These are phyloP conservation scores for Talaromyces atroroseus DNA, from an alignment of 2,329 filamentous ascomycete genomes.

Conservation along the genomic window DNA sequence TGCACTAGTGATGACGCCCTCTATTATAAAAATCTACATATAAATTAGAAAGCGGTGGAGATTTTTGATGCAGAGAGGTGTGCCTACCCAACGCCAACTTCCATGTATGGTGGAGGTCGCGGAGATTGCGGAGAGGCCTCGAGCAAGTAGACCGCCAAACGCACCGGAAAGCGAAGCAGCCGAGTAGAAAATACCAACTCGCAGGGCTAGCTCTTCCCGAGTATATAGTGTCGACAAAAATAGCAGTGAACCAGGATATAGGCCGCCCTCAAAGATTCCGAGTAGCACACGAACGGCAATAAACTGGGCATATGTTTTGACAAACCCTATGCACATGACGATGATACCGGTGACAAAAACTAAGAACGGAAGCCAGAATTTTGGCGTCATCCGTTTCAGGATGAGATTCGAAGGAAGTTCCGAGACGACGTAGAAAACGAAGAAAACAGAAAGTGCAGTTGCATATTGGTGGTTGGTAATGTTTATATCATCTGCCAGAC, in stretches of 20 bases:
- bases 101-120: slow-evolving; percentile 14
- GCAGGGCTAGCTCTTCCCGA: slow-evolving; percentile 54
- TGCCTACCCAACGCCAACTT: too few relatives aligned
- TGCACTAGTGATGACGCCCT: too few relatives aligned
- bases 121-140: slow-evolving; percentile 54
- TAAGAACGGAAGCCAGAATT: slow-evolving; percentile 26
- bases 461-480: slow-evolving; percentile 64
- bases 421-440: slow-evolving; percentile 15
- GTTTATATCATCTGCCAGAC: slow-evolving; percentile 56
- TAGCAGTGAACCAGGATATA: slow-evolving; percentile 49
- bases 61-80: too few relatives aligned
- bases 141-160: slow-evolving; percentile 58
- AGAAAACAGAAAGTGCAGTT: slow-evolving; percentile 54
- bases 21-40: too few relatives aligned
- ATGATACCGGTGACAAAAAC: slow-evolving; percentile 37
- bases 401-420: slow-evolving; percentile 18
- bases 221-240: slow-evolving; percentile 61
- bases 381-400: slow-evolving; percentile 22
- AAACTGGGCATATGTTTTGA: slow-evolving; percentile 13
- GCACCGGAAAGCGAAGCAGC: slow-evolving; percentile 60
- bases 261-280: slow-evolving; percentile 61
- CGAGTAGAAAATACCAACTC: slow-evolving; percentile 64
- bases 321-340: slow-evolving; percentile 28
- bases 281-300: slow-evolving; percentile 53
- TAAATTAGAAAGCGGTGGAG: too few relatives aligned